Percentiles rank a stretch among this genome's conserved stretches.
phyloP scores from a whole-genome alignment of 1,284 basidiomycete genomes.

The Cryptococcus sp. region DNA sequence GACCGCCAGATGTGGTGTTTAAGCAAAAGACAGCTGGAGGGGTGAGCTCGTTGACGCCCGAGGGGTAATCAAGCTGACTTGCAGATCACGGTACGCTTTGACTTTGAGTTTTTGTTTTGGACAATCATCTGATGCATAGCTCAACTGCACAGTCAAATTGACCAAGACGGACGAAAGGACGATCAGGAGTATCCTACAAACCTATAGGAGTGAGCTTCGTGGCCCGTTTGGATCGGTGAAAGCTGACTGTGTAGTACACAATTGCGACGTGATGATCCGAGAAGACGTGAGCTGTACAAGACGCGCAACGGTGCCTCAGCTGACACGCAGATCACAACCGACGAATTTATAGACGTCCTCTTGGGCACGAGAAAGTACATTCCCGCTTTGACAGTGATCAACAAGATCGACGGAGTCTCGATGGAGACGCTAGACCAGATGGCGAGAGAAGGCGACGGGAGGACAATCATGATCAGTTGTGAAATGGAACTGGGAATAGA shows the following conservation, averaged over 20 bases:
- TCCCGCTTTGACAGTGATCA: slow-evolving; percentile 87
- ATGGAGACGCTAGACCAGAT: slow-evolving; percentile 84
- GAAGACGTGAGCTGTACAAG: slow-evolving; percentile 64
- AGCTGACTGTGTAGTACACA: slow-evolving; percentile 57
- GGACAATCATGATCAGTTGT: slow-evolving; percentile 85
- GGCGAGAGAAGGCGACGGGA: slow-evolving; percentile 68
- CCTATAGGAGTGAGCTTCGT: slow-evolving; percentile 56
- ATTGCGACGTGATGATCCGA: slow-evolving; percentile 93
- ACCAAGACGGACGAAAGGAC: slow-evolving; percentile 94
- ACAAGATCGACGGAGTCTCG: slow-evolving; percentile 85
- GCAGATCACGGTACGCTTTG: slow-evolving; percentile 54
- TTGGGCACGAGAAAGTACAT: slow-evolving; percentile 91
- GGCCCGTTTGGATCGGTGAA: not conserved
- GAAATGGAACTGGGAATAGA: slow-evolving; percentile 85
- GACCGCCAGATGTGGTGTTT: slow-evolving; percentile 68
- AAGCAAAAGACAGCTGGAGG: slow-evolving; percentile 82
- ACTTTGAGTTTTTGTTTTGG: not conserved
- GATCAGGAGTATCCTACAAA: slow-evolving; percentile 80
- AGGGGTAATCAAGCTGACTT: not conserved
- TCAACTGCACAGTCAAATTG: slow-evolving; percentile 84
- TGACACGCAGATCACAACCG: slow-evolving; percentile 70
- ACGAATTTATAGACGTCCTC: slow-evolving; percentile 96
- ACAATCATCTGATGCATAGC: slow-evolving; percentile 49
- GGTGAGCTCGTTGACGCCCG: slow-evolving; percentile 49
- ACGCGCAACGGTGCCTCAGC: slow-evolving; percentile 1